A percentile compares a stretch with the other conserved stretches of the same genome.
Conservation (phyloP, 202 grass and related monocot genomes). For the Hordeum pubiflorum region DNA sequence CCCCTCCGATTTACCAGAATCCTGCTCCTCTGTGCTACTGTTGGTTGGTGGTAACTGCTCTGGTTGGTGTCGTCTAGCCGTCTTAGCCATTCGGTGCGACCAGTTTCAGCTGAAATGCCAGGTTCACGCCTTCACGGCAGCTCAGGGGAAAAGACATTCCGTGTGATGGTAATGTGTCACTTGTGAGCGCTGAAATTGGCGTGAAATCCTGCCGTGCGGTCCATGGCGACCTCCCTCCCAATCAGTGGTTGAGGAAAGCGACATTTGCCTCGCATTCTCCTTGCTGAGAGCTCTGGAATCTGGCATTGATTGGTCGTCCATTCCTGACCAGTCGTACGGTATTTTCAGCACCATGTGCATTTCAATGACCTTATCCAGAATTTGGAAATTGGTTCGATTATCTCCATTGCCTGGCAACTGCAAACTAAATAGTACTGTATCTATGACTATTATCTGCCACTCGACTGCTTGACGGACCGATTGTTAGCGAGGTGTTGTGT, state of each 20-base stretch:
- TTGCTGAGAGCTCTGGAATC: background rate
- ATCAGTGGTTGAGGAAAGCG: background rate
- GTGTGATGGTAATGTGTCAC: background rate
- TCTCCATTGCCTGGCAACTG: background rate
- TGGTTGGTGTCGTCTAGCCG: background rate
- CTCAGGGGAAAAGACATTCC: background rate
- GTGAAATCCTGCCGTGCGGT: background rate
- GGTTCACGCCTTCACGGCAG: background rate
- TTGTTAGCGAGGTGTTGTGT: background rate
- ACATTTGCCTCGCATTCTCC: background rate
- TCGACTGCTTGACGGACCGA: background rate
- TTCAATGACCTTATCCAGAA: background rate
- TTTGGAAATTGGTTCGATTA: too few species aligned
- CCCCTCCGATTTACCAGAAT: background rate
- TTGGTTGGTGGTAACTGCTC: background rate
- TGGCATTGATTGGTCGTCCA: background rate
- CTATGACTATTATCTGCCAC: background rate
- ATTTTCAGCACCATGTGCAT: background rate
- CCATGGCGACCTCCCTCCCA: background rate
- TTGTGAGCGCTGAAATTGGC: background rate
- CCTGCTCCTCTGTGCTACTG: background rate
- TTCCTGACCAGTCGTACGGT: background rate
- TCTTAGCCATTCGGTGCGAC: background rate
- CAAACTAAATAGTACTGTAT: background rate
- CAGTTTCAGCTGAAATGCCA: background rate